Evolutionary conservation across 352 stramenopile genomes (phyloP).

Genomic region (Elongisporangium prolatum): DNA sequence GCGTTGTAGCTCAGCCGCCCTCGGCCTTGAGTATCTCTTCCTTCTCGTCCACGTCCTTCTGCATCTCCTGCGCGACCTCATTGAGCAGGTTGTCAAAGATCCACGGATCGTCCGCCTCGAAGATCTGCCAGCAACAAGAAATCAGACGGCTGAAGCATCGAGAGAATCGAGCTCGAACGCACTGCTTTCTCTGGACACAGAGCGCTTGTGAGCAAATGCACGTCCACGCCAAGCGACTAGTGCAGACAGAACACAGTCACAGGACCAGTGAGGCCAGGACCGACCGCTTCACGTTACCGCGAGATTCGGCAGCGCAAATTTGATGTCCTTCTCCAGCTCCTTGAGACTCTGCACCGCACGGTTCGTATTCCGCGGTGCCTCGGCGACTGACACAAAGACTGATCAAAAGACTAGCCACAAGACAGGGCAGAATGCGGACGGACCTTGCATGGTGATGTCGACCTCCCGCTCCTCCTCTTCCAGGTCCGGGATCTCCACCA

Average conservation of each 20-base stretch:
- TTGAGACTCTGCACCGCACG: slow-evolving; percentile 69
- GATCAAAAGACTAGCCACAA: too few species aligned
- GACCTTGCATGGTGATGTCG: slow-evolving; percentile 64
- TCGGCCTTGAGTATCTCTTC: slow-evolving; percentile 55
- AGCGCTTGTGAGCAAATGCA: slow-evolving; percentile 59
- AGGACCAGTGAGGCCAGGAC: background rate
- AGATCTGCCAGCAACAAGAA: slow-evolving; percentile 26
- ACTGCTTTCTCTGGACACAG: slow-evolving; percentile 72
- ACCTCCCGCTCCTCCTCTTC: slow-evolving; percentile 77
- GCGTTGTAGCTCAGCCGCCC: slow-evolving; percentile 7
- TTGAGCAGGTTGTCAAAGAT: slow-evolving; percentile 75
- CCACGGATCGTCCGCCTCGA: slow-evolving; percentile 64
- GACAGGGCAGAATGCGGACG: slow-evolving; percentile 7
- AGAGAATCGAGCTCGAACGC: slow-evolving; percentile 5
- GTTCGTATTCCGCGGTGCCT: slow-evolving; percentile 71
- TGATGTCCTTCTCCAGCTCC: slow-evolving; percentile 75
- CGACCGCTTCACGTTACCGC: slow-evolving; percentile 16
- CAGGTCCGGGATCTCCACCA: slow-evolving; percentile 76
- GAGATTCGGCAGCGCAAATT: slow-evolving; percentile 60
- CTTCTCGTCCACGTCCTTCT: slow-evolving; percentile 75
- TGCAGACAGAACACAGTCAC: background rate
- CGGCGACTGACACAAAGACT: too few species aligned
- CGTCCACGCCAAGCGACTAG: slow-evolving; percentile 55
- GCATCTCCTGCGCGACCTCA: slow-evolving; percentile 75
- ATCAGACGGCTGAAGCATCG: too few species aligned